Conservation (phyloP, 2,329 filamentous ascomycete species). For the Scorias spongiosa region DNA sequence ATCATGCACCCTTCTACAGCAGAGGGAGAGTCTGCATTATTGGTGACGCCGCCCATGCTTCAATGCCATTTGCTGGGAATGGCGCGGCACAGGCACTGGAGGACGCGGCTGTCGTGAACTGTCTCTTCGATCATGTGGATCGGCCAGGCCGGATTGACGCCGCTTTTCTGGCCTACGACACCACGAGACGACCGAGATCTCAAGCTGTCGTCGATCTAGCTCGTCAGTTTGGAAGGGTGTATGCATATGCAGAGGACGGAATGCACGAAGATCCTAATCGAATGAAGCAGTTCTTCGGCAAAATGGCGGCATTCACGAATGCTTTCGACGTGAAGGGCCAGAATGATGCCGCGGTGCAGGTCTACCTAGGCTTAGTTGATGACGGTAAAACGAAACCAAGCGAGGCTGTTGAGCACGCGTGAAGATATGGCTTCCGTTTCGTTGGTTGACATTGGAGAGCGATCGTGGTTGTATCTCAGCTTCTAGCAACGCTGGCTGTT, state of each 20-base stretch:
- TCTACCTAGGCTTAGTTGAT: conserved; percentile 7
- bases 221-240: conserved; percentile 16
- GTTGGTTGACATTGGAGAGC: no score
- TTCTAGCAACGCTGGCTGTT: conserved; percentile 20
- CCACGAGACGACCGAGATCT: conserved; percentile 12
- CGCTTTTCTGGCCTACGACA: conserved; percentile 16
- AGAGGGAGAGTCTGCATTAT: conserved; percentile 18
- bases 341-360: conserved; percentile 15
- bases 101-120: conserved; percentile 20
- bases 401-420: no score
- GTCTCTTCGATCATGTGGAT: conserved; percentile 14
- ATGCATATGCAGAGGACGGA: conserved; percentile 15
- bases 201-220: conserved; percentile 18
- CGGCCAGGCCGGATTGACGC: conserved; percentile 8
- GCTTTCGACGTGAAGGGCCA: conserved; percentile 17
- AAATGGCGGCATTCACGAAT: conserved; percentile 17
- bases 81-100: conserved; percentile 26
- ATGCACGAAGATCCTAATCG: conserved; percentile 15
- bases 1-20: conserved; percentile 19
- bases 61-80: conserved; percentile 22
- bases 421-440: no score
- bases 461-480: no score
- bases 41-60: conserved; percentile 26
- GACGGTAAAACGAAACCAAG: background rate
- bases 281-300: conserved; percentile 18